phyloP scores from a whole-genome alignment of 2,329 filamentous ascomycete species.

The Cordyceps fumosorosea region DNA sequence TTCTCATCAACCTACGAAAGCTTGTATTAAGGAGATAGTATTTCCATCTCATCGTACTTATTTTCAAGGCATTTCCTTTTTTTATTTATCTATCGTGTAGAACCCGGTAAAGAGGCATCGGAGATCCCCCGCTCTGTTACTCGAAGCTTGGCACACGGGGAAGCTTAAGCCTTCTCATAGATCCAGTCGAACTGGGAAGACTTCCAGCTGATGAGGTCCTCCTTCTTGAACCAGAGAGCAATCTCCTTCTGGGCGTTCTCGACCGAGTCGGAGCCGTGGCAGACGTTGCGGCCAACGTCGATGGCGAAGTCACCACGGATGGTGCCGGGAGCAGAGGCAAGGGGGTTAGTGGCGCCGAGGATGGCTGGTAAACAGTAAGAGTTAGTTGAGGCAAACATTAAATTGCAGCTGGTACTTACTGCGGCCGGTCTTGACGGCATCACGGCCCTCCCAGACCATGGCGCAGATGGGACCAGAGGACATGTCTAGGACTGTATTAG shows the following conservation, averaged over 20 bases:
- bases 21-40: slow-evolving; percentile 25
- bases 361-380: slow-evolving; percentile 47
- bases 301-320: slow-evolving; percentile 94
- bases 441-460: slow-evolving; percentile 99
- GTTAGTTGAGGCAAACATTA: slow-evolving; percentile 16
- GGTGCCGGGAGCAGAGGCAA: slow-evolving; percentile 89
- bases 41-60: neutral
- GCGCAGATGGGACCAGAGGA: slow-evolving; percentile 91
- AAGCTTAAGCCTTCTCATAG: slow-evolving; percentile 74
- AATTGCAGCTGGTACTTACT: slow-evolving; percentile 42
- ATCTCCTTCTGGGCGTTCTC: slow-evolving; percentile 99
- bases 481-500: slow-evolving; percentile 64
- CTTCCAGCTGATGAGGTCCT: slow-evolving; percentile 82
- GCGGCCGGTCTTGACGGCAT: slow-evolving; percentile 98
- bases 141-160: neutral
- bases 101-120: neutral
- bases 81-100: neutral
- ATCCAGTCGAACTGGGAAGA: slow-evolving; percentile 82
- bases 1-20: slow-evolving; percentile 40
- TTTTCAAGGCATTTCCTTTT: neutral
- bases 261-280: slow-evolving; percentile 98
- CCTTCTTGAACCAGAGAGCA: slow-evolving; percentile 91
- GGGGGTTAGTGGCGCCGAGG: slow-evolving; percentile 98
- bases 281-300: slow-evolving; percentile 87
- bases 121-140: neutral